Base-by-base conservation (phyloP, 2,329 filamentous ascomycete genomes). In the Talaromyces sp. region DNA sequence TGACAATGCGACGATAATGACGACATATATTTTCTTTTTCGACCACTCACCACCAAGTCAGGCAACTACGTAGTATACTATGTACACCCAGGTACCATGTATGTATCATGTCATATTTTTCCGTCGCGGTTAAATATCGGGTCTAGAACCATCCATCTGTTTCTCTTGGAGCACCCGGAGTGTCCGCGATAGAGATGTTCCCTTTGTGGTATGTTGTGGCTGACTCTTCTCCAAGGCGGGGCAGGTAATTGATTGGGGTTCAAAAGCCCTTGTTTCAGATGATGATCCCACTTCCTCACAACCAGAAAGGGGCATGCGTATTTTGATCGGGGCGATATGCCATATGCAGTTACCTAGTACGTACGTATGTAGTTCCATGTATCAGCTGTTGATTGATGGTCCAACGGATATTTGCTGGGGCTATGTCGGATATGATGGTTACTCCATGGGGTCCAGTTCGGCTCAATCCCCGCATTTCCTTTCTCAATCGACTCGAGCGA, bases 11-110 rank as follows among this genome's bases (percentile, higher is more conserved):
- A 8, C 7, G 22, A 59, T 13, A 17, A 59, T 59, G 56, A 59
- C 56, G 36, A 59, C 56, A 59, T 58, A 5, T 53, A 29, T 31
- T 31, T n/a, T 53, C 49, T 31, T 53, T 31, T 53, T 53, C 27
- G 25, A 11, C 11, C 49, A 53, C 27, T 10, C 22, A 47, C 5
- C 22, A 31, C 6, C 47, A 51, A n/a, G n/a, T n/a, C n/a, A n/a
- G n/a, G n/a, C 7, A 27, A 40, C 3, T 40, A 40, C 36, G 36
- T n/a, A 40, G 38, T 40, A 40, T 17, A 38, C 36, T 38, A 15
- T 7, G 38, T n/a, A 36, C n/a, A n/a, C n/a, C n/a, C n/a, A n/a
- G 10, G 34, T 36, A 36, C 2, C 27, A n/a, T n/a, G 13, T 13
- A 19, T 19, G n/a, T 17, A 27, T 15, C 47, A 17, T 27, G 22